Conservation (phyloP, 2,329 filamentous ascomycete species). For the Colletotrichum coccodes region DNA sequence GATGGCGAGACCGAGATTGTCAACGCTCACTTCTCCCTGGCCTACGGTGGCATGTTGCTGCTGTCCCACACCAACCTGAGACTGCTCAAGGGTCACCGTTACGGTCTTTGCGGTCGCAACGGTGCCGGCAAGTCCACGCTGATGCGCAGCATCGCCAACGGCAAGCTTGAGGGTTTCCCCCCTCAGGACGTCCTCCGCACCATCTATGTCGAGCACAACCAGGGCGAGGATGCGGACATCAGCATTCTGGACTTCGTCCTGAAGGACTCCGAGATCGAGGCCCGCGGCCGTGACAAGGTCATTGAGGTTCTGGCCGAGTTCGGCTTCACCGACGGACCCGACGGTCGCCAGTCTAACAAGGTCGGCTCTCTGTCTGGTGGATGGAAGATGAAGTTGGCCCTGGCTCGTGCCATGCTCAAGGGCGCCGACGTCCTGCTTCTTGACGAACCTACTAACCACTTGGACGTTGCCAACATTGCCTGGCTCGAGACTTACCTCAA, state of each 20-base stretch:
- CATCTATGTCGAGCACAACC: slow-evolving; percentile 99
- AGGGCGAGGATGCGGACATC: slow-evolving; percentile 96
- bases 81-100: slow-evolving; percentile 94
- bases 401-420: slow-evolving; percentile 96
- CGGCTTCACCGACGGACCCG: slow-evolving; percentile 90
- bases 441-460: slow-evolving; percentile 98
- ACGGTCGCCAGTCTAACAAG: slow-evolving; percentile 87
- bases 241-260: slow-evolving; percentile 93
- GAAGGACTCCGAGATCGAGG: slow-evolving; percentile 87
- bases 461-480: slow-evolving; percentile 95
- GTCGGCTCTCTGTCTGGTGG: slow-evolving; percentile 96
- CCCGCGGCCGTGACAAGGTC: slow-evolving; percentile 83
- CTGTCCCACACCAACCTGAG: slow-evolving; percentile 96
- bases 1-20: slow-evolving; percentile 96
- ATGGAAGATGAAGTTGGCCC: slow-evolving; percentile 99
- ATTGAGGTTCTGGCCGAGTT: slow-evolving; percentile 87
- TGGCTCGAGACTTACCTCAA: slow-evolving; percentile 97
- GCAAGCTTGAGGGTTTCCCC: slow-evolving; percentile 97
- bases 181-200: slow-evolving; percentile 91
- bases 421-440: slow-evolving; percentile 95
- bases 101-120: slow-evolving; percentile 96
- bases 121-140: slow-evolving; percentile 99
- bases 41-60: slow-evolving; percentile 96
- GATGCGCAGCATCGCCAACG: slow-evolving; percentile 95
- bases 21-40: slow-evolving; percentile 96